phyloP scores from a whole-genome alignment of 176 grass and related monocot species.

The Chrysopogon serrulatus region DNA sequence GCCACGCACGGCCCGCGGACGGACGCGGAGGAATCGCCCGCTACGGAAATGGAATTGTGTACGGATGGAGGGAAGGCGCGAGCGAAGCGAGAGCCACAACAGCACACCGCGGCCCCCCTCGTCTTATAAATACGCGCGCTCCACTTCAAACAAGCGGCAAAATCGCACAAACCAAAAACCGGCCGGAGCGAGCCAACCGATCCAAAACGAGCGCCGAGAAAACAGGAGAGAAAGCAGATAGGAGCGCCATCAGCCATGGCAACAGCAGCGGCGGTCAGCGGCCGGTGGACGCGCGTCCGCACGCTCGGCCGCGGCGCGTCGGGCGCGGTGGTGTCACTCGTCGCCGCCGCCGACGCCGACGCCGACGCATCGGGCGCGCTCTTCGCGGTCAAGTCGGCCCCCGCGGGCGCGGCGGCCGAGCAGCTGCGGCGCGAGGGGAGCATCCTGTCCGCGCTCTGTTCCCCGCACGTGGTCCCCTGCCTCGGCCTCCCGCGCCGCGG shows the following conservation, averaged over 20 bases:
- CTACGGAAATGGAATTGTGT: not conserved
- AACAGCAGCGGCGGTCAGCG: not conserved
- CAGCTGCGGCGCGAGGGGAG: constrained; percentile 46
- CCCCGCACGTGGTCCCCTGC: constrained; percentile 57
- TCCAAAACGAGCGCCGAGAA: not conserved
- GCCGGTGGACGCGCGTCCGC: constrained; percentile 43
- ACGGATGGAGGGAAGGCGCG: not conserved
- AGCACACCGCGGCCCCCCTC: not conserved
- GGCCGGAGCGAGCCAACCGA: not conserved
- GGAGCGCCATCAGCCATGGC: constrained; percentile 40
- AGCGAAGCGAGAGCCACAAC: not conserved
- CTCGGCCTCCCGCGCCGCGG: constrained; percentile 27
- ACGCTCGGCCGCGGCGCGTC: constrained; percentile 55
- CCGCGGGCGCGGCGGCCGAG: constrained; percentile 5
- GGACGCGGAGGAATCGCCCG: not conserved
- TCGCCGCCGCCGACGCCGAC: too few relatives aligned
- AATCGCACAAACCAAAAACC: not conserved
- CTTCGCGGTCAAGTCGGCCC: constrained; percentile 58
- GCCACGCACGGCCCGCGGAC: not conserved
- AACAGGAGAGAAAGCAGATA: not conserved
- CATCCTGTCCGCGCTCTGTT: constrained; percentile 54
- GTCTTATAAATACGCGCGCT: constrained; percentile 20
- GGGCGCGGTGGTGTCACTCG: constrained; percentile 38
- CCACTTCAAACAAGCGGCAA: not conserved
- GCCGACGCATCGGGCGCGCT: constrained; percentile 37